phyloP scores from a whole-genome alignment of 2,329 filamentous ascomycete genomes.

The Colletotrichum limetticola region DNA sequence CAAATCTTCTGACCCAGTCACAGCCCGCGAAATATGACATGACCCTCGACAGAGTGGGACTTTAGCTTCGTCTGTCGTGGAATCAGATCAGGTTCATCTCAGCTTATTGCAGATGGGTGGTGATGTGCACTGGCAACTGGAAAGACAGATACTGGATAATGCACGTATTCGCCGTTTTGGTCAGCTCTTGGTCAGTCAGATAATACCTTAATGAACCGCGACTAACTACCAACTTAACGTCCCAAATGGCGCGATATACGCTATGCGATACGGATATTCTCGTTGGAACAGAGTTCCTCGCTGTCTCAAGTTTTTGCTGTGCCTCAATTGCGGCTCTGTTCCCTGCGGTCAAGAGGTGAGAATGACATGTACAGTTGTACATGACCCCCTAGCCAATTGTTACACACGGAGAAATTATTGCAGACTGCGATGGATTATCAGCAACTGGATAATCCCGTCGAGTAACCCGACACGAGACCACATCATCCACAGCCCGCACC shows the following conservation, averaged over 20 bases:
- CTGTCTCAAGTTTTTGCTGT: not conserved
- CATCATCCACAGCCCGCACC: not conserved
- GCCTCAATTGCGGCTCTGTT: conserved; percentile 15
- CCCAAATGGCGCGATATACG: not conserved
- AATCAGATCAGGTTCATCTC: conserved; percentile 33
- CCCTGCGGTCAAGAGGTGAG: not conserved
- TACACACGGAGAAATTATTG: not conserved
- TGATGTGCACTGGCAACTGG: not conserved
- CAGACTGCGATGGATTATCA: conserved; percentile 5
- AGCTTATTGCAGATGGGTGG: conserved; percentile 15
- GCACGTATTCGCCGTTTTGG: not conserved
- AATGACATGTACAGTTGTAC: not conserved
- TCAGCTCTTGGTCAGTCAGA: too few species aligned
- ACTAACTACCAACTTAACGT: not conserved
- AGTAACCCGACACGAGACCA: not conserved
- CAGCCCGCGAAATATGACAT: not conserved
- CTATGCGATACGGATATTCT: not conserved
- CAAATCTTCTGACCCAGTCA: not conserved
- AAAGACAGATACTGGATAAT: not conserved
- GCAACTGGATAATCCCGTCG: not conserved
- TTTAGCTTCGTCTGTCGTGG: not conserved
- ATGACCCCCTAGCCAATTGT: not conserved
- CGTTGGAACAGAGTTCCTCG: not conserved
- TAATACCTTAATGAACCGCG: not conserved
- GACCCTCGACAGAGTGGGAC: not conserved